A percentile compares a stretch with the other conserved stretches of the same genome.
phyloP scores from a whole-genome alignment of 2,329 filamentous ascomycete genomes.

The Monosporascus sp. region DNA sequence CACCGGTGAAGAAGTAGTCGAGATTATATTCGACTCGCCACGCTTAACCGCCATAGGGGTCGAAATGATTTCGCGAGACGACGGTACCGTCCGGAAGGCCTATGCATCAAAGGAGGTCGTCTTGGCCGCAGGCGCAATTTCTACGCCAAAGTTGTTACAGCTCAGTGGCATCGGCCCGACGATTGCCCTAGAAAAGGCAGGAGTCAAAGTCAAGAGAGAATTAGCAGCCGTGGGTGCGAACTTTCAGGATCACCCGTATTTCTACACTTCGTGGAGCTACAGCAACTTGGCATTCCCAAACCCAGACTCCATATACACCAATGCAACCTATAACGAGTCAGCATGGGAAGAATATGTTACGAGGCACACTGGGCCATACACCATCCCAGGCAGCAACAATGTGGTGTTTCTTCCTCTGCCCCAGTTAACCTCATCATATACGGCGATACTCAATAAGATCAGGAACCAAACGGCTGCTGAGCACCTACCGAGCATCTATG shows the following conservation, averaged over 20 bases:
- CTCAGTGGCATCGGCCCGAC: conserved; percentile 35
- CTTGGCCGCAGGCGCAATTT: conserved; percentile 35
- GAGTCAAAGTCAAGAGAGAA: conserved; percentile 48
- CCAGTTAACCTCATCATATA: background rate
- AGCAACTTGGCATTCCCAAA: conserved; percentile 20
- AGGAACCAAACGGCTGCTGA: background rate
- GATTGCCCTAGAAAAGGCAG: conserved; percentile 30
- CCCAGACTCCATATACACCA: conserved; percentile 12
- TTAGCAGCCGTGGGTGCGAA: conserved; percentile 58
- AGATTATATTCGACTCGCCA: conserved; percentile 27
- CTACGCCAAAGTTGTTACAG: conserved; percentile 39
- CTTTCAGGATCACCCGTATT: conserved; percentile 42
- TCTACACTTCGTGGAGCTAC: background rate
- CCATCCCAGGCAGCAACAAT: conserved; percentile 22
- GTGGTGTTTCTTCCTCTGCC: conserved; percentile 6
- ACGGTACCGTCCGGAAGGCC: conserved; percentile 1
- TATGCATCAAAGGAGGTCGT: conserved; percentile 33
- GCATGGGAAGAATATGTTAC: conserved; percentile 17
- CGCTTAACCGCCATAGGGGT: conserved; percentile 9
- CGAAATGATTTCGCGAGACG: conserved; percentile 4
- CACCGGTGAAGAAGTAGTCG: conserved; percentile 28
- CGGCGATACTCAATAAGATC: conserved; percentile 8
- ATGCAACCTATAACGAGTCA: conserved; percentile 21
- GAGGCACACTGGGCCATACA: conserved; percentile 25
- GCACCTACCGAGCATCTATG: background rate